Percentiles rank a stretch among this genome's conserved stretches.
Evolutionary conservation across 176 grass and related monocot genomes (phyloP).

Genomic region (Calamus simplicifolius): DNA sequence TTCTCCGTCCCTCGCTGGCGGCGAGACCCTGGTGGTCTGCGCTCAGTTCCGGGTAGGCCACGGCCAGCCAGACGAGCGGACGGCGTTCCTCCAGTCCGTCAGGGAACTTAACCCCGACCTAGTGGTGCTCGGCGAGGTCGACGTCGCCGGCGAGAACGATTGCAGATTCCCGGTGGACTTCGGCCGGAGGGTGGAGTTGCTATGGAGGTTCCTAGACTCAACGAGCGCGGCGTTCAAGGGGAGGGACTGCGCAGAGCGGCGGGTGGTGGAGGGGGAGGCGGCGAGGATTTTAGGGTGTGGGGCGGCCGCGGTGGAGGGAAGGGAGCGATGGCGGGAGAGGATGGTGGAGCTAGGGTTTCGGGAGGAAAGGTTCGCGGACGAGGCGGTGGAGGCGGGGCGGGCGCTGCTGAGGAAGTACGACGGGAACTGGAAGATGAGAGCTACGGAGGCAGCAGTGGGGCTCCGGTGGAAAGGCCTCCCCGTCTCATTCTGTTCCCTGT

Average conservation of each 20-base stretch:
- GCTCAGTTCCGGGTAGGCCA: constrained; percentile 71
- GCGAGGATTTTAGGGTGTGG: constrained; percentile 17
- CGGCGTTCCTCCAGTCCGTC: constrained; percentile 38
- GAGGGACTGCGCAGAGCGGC: constrained; percentile 55
- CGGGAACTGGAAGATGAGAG: constrained; percentile 66
- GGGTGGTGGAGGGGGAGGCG: constrained; percentile 65
- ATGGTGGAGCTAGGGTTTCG: constrained; percentile 57
- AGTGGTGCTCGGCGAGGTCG: constrained; percentile 74
- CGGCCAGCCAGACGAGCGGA: constrained; percentile 25
- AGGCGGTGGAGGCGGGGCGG: constrained; percentile 58
- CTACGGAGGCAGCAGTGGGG: constrained; percentile 19
- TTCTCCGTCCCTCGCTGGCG: background rate
- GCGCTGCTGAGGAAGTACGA: constrained; percentile 86
- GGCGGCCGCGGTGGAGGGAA: constrained; percentile 15
- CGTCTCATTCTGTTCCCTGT: constrained; percentile 89
- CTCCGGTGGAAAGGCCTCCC: constrained; percentile 84
- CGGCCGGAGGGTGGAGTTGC: constrained; percentile 40
- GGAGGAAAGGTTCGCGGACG: constrained; percentile 56
- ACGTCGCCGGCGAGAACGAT: constrained; percentile 16
- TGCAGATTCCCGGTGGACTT: constrained; percentile 35
- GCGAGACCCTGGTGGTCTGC: constrained; percentile 59
- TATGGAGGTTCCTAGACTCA: constrained; percentile 87
- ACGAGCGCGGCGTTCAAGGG: constrained; percentile 76
- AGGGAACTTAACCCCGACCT: constrained; percentile 51
- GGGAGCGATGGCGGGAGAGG: constrained; percentile 61